Evolutionary conservation across 1,284 basidiomycete species (phyloP), one percentile per base, ranked within the genome.

Genomic region (Ganoderma leucocontextum): DNA sequence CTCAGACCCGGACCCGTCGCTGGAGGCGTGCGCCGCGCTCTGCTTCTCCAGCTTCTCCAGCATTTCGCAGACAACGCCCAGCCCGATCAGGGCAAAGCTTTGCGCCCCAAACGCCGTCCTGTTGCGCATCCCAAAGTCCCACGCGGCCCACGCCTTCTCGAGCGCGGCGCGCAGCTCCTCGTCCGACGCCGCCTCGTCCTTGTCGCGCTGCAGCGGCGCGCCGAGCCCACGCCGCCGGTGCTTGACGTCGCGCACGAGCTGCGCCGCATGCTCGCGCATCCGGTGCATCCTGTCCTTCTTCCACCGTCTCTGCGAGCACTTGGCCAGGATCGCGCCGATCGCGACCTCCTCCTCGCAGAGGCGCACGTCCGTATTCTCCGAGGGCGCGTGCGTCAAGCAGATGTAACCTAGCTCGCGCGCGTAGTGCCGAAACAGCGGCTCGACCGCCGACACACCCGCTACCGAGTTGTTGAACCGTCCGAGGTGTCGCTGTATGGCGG

Each of bases 331-430:
- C 2, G 89, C 89, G 15, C 92, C 91, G 15, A 89, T 79, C 2
- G 92, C 87, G 38, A 93, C 83, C 75, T 95, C 93, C 67, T 91
- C 90, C 75, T 94, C 93, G 4, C 84, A 78, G 52, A 95, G 82
- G 25, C 82, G 81, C 35, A 83, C 83, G 22, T 86, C 88, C 10
- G 87, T 82, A 25, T 82, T 80, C 62, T 86, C 85, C 9, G 90
- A 86, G 33, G 94, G 78, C 1, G 91, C 87, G 76, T 92, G 91
- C 2, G 89, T 91, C 36, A 83, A 78, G 74, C 88, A 87, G 63
- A 93, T 89, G 77, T 91, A 93, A 41, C 82, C 78, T 67, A 95
- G 80, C 77, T 94, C 91, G 67, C 89, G 86, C 17, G 79, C 76
- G 76, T 93, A 94, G 72, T 80, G 79, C 63, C 75, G 73, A 76